phyloP scores from a whole-genome alignment of 306 rosid species.

The Lablab purpureus region DNA sequence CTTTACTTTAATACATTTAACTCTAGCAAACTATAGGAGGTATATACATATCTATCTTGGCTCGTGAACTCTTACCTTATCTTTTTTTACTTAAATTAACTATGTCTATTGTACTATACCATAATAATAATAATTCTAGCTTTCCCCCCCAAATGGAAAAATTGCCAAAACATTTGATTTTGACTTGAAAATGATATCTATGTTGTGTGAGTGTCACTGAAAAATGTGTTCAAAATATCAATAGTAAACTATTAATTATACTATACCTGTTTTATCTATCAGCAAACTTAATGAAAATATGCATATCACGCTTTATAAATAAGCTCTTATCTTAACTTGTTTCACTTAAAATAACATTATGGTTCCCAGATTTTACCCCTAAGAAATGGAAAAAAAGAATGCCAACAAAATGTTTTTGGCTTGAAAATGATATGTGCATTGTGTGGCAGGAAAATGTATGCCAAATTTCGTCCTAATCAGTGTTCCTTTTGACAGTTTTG shows the following conservation, averaged over 20 bases:
- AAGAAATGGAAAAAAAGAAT: not conserved
- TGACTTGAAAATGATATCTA: conserved; percentile 15
- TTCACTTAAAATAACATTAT: conserved; percentile 11
- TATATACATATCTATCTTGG: not conserved
- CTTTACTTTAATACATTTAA: conserved; percentile 24
- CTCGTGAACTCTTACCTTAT: not conserved
- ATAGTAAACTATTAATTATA: too few relatives aligned
- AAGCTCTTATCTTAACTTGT: too few relatives aligned
- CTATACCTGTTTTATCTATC: too few relatives aligned
- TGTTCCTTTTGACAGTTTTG: too few relatives aligned
- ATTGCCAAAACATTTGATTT: not conserved
- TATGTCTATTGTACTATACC: not conserved
- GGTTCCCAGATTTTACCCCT: not conserved
- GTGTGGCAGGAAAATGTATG: not conserved
- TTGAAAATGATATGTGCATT: conserved; percentile 12
- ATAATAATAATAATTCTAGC: not conserved
- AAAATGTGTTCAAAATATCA: too few relatives aligned
- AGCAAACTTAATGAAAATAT: too few relatives aligned
- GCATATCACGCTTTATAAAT: not conserved
- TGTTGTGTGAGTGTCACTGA: not conserved
- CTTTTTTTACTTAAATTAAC: conserved; percentile 34
- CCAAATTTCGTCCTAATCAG: not conserved
- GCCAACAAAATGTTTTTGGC: not conserved
- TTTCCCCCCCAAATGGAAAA: not conserved
- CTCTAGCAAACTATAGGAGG: conserved; percentile 15